Conservation (phyloP, 2,329 filamentous ascomycete genomes). For the Neofusicoccum parvum region DNA sequence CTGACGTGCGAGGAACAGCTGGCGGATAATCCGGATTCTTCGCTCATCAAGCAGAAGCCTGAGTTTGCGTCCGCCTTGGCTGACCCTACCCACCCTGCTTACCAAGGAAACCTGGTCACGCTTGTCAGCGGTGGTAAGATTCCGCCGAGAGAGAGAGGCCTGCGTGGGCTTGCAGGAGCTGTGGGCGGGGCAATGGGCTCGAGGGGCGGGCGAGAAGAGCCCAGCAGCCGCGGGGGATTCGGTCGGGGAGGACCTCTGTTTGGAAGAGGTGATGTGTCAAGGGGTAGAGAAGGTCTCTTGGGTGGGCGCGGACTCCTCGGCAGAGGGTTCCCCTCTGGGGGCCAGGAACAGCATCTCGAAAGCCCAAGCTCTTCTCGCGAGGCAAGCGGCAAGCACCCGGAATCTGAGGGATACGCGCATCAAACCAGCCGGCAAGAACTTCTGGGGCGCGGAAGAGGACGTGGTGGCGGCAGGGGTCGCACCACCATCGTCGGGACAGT, state of each 20-base stretch:
- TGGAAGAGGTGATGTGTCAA: neutral
- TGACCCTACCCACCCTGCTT: slow-evolving; percentile 56
- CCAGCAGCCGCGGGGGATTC: neutral
- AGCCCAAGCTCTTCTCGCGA: neutral
- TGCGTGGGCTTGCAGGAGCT: slow-evolving; percentile 1
- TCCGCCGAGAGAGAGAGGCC: slow-evolving; percentile 27
- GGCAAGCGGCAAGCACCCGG: neutral
- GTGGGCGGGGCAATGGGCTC: neutral
- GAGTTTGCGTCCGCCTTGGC: slow-evolving; percentile 52
- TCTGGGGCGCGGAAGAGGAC: neutral
- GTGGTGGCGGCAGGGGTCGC: neutral
- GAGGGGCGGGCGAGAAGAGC: neutral
- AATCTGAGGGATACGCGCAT: neutral
- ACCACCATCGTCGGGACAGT: slow-evolving; percentile 1
- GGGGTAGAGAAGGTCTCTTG: neutral
- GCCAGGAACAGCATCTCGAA: neutral
- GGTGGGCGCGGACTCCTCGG: neutral
- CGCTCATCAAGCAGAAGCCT: slow-evolving; percentile 37
- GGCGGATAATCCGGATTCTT: slow-evolving; percentile 44
- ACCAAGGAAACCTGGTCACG: slow-evolving; percentile 50
- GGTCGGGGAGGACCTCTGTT: neutral
- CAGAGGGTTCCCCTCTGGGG: neutral
- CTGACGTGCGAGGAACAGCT: slow-evolving; percentile 26
- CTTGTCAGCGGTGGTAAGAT: slow-evolving; percentile 51
- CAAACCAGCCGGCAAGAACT: neutral